Base-by-base conservation (phyloP, 257 asterid genomes). In the Ballota nigra region DNA sequence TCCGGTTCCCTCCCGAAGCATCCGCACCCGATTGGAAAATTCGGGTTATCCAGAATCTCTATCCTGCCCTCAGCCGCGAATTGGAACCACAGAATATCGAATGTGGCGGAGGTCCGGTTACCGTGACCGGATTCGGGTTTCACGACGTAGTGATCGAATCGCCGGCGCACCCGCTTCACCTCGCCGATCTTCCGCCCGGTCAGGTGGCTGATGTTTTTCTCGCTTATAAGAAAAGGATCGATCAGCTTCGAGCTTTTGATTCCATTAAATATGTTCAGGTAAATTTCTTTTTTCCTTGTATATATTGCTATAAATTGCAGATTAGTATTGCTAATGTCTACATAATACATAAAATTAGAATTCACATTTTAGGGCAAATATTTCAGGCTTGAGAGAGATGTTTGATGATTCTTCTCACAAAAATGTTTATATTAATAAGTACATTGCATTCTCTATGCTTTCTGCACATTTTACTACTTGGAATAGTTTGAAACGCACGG, bases 91-190 rank as follows among this genome's bases (percentile, higher is more conserved):
- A 53, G 1, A 63, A 7, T 45, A 60, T 4, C 15, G 74, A 64
- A 12, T 45, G 62, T 33, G 68, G 45, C 57, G 87, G 82, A 12
- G 91, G 79, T 22, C 72, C 43, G 71, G 75, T 74, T 60, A 23
- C 79, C 56, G 75, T 86, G 2, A 28, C 80, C 68, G 99, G 99
- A 18, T 85, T 88, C 76, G 98, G 99, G 62, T 94, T 89, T 72
- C 99, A 91, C 73, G 99, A 94, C 58, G 99, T 94, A 62, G 97
- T 94, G 74, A 94, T 94, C 47, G 99, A 94, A 76, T 82, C 93
- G 18, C 97, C 99, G 80, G 56, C 76, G 55, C 98, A 94, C 77
- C 83, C 92, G 28, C 66, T 91, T 72, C 91, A 88, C 69, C 75
- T 94, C 65, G 31, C 76, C 43, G 96, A 94, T 81, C 90, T 89